Evolutionary conservation across 331 rosid species (phyloP), one percentile per base, ranked within the genome.

Genomic region (Acacia concinna): DNA sequence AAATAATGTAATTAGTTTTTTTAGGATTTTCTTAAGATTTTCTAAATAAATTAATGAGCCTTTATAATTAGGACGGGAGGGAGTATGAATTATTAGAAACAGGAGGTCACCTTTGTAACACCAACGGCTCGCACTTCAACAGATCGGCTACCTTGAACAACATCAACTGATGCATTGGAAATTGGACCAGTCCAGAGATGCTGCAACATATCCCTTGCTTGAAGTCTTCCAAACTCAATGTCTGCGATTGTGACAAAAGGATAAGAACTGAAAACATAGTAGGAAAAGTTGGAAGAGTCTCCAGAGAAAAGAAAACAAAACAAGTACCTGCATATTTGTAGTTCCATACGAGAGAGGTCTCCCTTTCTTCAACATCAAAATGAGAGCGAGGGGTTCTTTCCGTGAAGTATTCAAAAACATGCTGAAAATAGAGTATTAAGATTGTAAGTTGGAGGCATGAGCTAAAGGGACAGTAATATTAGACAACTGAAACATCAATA

Each of bases 151-250:
- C 99, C 99, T 86, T 96, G 99, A 83, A 96, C 93, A 84, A 96
- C 98, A 76, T 96, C 99, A 64, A 96, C 91, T 20, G 97, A 85
- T 51, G 99, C 94, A 83, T 95, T 95, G 68, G 99, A 95, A 83
- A 95, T 95, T 68, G 99, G 97, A 67, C 98, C 99, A 2, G 98
- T 95, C 92, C 98, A 95, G 77, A 95, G 97, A 89, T 95, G 99
- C 89, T 95, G 99, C 80, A 95, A 80, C 99, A 95, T 89, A 76
- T 95, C 99, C 87, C 92, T 89, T 25, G 99, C 99, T 90, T 95
- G 99, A 72, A 95, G 88, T 87, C 85, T 88, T 81, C 99, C 99
- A 81, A 95, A 95, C 81, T 95, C 99, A 78, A 80, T 63, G 88
- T 95, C 99, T 96, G 68, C 81, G 80, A 81, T 75, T 40, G n/a